Evolutionary conservation across 129 eudicot species (phyloP), one percentile per base, ranked within the genome.

Genomic region (Tagetes patula): DNA sequence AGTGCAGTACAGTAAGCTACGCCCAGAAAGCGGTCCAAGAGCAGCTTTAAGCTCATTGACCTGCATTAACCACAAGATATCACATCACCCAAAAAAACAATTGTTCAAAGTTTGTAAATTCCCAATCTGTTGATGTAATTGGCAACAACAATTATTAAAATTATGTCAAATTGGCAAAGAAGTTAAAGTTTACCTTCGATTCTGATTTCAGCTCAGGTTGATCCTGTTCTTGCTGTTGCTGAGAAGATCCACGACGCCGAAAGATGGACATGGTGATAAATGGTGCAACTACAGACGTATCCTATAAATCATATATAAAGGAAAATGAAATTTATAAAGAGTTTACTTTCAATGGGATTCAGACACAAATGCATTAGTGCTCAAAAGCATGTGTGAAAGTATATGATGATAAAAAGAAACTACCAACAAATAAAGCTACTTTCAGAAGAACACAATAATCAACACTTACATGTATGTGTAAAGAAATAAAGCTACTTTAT

Each of bases 21-120:
- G 95, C n/a, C 84, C 96, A 45, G 96, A 83, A 54, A 89, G 82
- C 1, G 88, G 89, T 71, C 90, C 95, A 76, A 93, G 81, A 46
- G 87, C 95, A 43, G 84, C 70, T 78, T 88, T 87, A 27, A 92
- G 85, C 70, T 85, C 89, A 70, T 64, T 74, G 61, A 89, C 82
- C 98, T 92, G 80, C 72, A 41, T 63, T 33, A 4, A 78, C 66
- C 77, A 55, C 8, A 71, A 43, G 27, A 52, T 40, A 70, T 5
- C 65, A 49, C 78, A 74, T 50, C 34, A 8, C 53, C 27, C 42
- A 14, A 32, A 34, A 52, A 50, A 12, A 4, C 3, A 32, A 8
- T 12, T 13, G 33, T 36, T 11, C 39, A 12, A 36, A 74, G 8
- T 42, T 1, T 32, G 33, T 31, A 46, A n/a, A 31, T 6, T 61